Conservation (phyloP, 768 basidiomycete species). For the Asterophora lycoperdoides region DNA sequence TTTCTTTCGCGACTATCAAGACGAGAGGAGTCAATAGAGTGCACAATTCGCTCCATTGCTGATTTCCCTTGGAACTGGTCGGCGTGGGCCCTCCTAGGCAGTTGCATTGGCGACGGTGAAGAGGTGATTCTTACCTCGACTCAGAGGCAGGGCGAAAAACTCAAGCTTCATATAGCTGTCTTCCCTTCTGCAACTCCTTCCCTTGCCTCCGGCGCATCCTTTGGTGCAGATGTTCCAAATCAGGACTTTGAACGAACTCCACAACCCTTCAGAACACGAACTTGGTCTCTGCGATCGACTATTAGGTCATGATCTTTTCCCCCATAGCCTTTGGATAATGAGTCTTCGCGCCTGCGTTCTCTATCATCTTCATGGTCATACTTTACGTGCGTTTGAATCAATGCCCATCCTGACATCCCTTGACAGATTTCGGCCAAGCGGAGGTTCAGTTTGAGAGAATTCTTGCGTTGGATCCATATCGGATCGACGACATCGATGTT, state of each 20-base stretch:
- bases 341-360: conserved; percentile 80
- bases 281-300: conserved; percentile 77
- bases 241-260: conserved; percentile 84
- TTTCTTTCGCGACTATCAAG: conserved; percentile 76
- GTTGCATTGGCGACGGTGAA: conserved; percentile 77
- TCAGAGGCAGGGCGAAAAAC: conserved; percentile 15
- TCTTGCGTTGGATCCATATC: conserved; percentile 73
- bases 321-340: conserved; percentile 81
- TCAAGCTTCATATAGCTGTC: conserved; percentile 34
- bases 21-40: conserved; percentile 84
- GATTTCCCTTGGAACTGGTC: conserved; percentile 94
- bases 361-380: conserved; percentile 86
- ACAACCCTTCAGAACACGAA: conserved; percentile 85
- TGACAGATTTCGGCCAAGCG: conserved; percentile 81
- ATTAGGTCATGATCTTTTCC: conserved; percentile 67
- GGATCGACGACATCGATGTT: conserved; percentile 93
- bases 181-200: conserved; percentile 44
- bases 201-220: conserved; percentile 43
- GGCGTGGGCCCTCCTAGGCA: conserved; percentile 78
- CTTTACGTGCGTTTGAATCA: not conserved
- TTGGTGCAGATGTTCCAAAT: conserved; percentile 74
- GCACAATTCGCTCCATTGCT: conserved; percentile 67
- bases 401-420: conserved; percentile 6
- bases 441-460: conserved; percentile 84
- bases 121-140: conserved; percentile 50